Percentiles rank a stretch among this genome's conserved stretches.
Evolutionary conservation across 805 yeast species (phyloP).

Genomic region (Middelhovenomyces tepae): DNA sequence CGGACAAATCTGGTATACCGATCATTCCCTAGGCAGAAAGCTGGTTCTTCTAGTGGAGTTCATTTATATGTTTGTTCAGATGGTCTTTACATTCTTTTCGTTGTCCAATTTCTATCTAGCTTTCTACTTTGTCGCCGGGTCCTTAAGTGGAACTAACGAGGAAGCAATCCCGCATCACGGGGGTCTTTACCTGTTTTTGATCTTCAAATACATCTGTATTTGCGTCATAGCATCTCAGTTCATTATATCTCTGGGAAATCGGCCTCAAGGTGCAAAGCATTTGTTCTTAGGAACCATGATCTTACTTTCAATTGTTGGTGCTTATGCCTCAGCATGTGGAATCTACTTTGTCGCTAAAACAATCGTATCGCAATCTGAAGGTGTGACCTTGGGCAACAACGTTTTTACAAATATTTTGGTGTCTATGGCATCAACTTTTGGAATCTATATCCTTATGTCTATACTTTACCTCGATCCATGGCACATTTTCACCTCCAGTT

Average conservation of each 20-base stretch:
- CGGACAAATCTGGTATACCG: constrained; percentile 79
- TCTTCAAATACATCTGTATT: constrained; percentile 77
- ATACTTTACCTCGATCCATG: constrained; percentile 87
- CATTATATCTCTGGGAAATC: constrained; percentile 89
- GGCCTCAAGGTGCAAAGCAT: constrained; percentile 92
- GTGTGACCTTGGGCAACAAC: constrained; percentile 30
- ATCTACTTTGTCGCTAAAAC: constrained; percentile 64
- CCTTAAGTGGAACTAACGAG: constrained; percentile 45
- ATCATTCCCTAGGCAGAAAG: constrained; percentile 75
- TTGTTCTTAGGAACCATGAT: constrained; percentile 67
- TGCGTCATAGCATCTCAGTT: constrained; percentile 81
- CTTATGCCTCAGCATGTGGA: constrained; percentile 76
- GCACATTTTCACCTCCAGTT: constrained; percentile 83
- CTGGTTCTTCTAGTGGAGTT: constrained; percentile 79
- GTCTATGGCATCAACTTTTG: constrained; percentile 84
- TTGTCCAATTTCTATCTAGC: constrained; percentile 87
- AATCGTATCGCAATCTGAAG: constrained; percentile 30
- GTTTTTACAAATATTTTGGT: constrained; percentile 61
- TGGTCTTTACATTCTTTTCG: constrained; percentile 86
- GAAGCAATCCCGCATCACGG: constrained; percentile 37
- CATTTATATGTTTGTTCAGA: constrained; percentile 70
- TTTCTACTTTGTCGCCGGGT: constrained; percentile 86
- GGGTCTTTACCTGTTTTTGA: constrained; percentile 74
- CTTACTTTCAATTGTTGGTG: constrained; percentile 66
- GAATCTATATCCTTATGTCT: constrained; percentile 76